phyloP scores from a whole-genome alignment of 1,284 basidiomycete species.

The Heterobasidion parviporum region DNA sequence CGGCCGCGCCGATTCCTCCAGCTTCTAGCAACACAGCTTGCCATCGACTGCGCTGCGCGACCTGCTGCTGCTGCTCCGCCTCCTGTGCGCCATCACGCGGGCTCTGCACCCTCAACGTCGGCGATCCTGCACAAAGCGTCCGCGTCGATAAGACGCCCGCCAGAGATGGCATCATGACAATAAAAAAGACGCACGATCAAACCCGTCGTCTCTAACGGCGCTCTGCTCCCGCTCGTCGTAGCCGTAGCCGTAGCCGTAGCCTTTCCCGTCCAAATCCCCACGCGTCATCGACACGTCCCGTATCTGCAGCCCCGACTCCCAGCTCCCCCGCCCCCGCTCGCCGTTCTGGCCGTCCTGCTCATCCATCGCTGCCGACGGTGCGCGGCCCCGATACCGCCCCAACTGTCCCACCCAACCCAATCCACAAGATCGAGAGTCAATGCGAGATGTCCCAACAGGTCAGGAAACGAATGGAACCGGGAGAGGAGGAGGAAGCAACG shows the following conservation, averaged over 20 bases:
- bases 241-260: not conserved
- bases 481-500: slow-evolving; percentile 1
- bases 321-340: slow-evolving; percentile 9
- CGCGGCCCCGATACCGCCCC: slow-evolving; percentile 12
- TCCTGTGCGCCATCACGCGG: not conserved
- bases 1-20: slow-evolving; percentile 81
- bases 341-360: slow-evolving; percentile 5
- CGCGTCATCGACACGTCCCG: slow-evolving; percentile 19
- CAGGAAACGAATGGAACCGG: not conserved
- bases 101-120: not conserved
- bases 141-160: not conserved
- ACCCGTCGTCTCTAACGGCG: not conserved
- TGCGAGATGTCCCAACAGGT: too few relatives aligned
- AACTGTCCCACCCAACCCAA: slow-evolving; percentile 8
- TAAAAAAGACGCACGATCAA: not conserved
- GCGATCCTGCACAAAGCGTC: not conserved
- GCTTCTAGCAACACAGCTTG: slow-evolving; percentile 80
- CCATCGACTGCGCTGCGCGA: slow-evolving; percentile 70
- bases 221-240: slow-evolving; percentile 1
- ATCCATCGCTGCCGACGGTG: slow-evolving; percentile 1
- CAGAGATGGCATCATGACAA: not conserved
- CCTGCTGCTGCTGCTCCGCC: slow-evolving; percentile 19
- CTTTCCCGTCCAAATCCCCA: slow-evolving; percentile 4
- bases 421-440: not conserved
- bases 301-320: slow-evolving; percentile 12